Base-by-base conservation (phyloP, 179 eudicot species). In the Amaranthus tricolor region DNA sequence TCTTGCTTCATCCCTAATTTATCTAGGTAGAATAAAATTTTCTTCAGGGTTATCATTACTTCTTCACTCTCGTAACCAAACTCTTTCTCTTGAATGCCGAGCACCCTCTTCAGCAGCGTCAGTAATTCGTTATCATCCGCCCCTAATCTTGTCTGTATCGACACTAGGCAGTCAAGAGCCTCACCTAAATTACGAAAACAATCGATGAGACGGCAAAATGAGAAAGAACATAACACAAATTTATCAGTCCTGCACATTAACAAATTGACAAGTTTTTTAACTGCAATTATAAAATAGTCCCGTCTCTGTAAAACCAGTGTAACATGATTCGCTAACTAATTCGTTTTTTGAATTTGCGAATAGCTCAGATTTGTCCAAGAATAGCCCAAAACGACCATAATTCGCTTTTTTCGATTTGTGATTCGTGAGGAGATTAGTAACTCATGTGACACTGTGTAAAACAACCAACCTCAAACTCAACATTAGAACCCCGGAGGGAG, bases 91-190 rank as follows among this genome's bases (percentile, higher is more conserved):
- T 94, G 97, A 72, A 94, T 91, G 12, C 62, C 71, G 75, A 94
- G 86, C 68, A 91, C 90, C 81, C 96, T 86, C 76, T 86, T 83
- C 63, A 88, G 82, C 72, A 60, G 71, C 78, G 82, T 85, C 66
- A 94, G 84, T 58, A 94, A 68, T 63, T 83, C 77, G 13, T 70
- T 67, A 40, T 88, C 88, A 53, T 83, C 94, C 80, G 82, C 91
- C 69, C 78, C 92, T 66, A 86, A 47, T 84, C 89, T 83, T 20
- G 84, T 81, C 83, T 83, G 95, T 75, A 94, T 90, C 19, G 96
- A 87, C 19, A 91, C 87, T 80, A 94, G 76, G 76, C 97, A 91
- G 75, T 94, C 98, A 20, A 94, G 88, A 56, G 98, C 94, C 79
- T 94, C 98, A 65, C 98, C 98, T 94, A 81, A 72, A 77, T 60